phyloP scores from a whole-genome alignment of 257 asterid species.

The Jacaranda copaia region DNA sequence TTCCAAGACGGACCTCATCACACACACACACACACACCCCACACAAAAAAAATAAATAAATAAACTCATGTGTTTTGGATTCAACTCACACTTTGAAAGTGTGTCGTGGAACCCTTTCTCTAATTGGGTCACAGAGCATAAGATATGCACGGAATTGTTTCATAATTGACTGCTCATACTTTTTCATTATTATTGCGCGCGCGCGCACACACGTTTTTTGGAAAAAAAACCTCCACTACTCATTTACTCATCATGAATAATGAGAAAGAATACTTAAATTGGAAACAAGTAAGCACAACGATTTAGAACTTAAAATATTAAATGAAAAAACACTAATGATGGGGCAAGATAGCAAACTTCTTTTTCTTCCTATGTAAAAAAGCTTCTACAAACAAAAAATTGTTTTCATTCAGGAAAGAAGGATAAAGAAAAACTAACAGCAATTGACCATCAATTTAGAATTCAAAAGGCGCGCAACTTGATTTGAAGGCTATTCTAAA shows the following conservation, averaged over 20 bases:
- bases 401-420: background rate
- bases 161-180: background rate
- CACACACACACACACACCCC: no score
- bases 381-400: no score
- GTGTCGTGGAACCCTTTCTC: background rate
- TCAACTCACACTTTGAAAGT: background rate
- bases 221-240: background rate
- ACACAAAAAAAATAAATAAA: no score
- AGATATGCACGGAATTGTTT: background rate
- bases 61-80: background rate
- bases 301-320: background rate
- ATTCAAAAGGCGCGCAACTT: background rate
- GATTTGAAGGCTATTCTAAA: no score
- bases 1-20: background rate
- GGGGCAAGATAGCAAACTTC: slow-evolving; percentile 1
- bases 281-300: background rate
- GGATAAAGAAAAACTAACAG: background rate
- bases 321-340: background rate
- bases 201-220: background rate
- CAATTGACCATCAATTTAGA: background rate
- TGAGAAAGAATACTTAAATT: background rate
- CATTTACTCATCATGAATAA: background rate
- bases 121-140: background rate
- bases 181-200: background rate
- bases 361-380: no score